phyloP scores from a whole-genome alignment of 1,284 basidiomycete species.

The Pyrrhoderma noxium region DNA sequence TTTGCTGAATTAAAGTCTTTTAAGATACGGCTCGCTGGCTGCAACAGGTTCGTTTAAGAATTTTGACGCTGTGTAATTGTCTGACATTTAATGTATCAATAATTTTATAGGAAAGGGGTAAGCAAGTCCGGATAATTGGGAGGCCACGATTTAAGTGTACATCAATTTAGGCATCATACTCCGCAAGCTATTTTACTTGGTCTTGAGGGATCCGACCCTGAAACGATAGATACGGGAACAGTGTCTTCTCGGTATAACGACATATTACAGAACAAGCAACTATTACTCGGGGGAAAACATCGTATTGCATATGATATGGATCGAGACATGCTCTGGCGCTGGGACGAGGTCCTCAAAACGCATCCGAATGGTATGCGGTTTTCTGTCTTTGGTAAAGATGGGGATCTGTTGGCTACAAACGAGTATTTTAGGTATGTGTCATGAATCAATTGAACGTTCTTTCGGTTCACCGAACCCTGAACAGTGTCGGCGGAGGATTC shows the following conservation, averaged over 20 bases:
- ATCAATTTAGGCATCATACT: slow-evolving; percentile 72
- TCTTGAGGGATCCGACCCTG: slow-evolving; percentile 80
- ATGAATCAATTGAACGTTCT: background rate
- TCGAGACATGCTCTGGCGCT: slow-evolving; percentile 87
- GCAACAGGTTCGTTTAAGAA: slow-evolving; percentile 51
- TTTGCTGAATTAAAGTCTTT: too few relatives aligned
- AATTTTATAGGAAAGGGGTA: slow-evolving; percentile 69
- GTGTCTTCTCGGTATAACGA: slow-evolving; percentile 66
- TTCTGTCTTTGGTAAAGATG: slow-evolving; percentile 74
- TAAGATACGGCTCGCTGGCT: slow-evolving; percentile 74
- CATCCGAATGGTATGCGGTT: slow-evolving; percentile 92
- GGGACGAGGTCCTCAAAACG: slow-evolving; percentile 73
- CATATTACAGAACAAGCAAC: slow-evolving; percentile 58
- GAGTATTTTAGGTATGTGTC: slow-evolving; percentile 74
- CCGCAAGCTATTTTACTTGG: slow-evolving; percentile 91
- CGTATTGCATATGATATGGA: slow-evolving; percentile 81
- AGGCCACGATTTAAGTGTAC: slow-evolving; percentile 4
- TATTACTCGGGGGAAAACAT: slow-evolving; percentile 69
- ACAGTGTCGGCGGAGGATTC: slow-evolving; percentile 82
- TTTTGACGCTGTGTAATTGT: background rate
- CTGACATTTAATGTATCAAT: background rate
- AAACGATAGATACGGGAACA: slow-evolving; percentile 80
- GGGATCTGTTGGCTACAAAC: slow-evolving; percentile 88
- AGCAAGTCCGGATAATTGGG: background rate
- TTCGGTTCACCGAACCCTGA: background rate